Base-by-base conservation (phyloP, 2,329 filamentous ascomycete genomes). In the Talaromyces islandicus region DNA sequence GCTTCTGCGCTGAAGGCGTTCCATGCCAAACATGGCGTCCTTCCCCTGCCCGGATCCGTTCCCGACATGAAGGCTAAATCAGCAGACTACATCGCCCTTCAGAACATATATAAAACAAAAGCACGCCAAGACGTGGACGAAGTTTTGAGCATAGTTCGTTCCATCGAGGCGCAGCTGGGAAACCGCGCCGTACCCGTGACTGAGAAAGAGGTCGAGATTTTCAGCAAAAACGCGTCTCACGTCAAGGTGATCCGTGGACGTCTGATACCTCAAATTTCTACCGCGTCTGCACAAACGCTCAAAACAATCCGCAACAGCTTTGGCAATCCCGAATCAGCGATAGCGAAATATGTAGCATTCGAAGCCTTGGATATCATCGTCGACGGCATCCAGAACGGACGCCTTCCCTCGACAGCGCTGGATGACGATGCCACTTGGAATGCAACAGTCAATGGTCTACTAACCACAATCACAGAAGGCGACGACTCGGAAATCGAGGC, bases 11-110 rank as follows among this genome's bases (percentile, higher is more conserved):
- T 97, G 59, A 86, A 86, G 62, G 71, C 82, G 21, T 99, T 99
- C 73, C 88, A 93, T 73, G 74, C 83, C 10, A 85, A 85, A 58
- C 86, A 97, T 70, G 78, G 82, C 7, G 82, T 88, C 29, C 81
- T 99, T 5, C 94, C 94, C 17, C 80, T 99, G 0, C 88, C 92
- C 0, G 95, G 94, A 12, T 87, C 88, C 3, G 80, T 99, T 1
- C 94, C 95, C 1, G 94, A 99, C 73, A 99, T 99, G 94, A 99
- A 99, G 78, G 92, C 94, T 2, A 85, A 93, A 70, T 96, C 92
- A 3, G 85, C 83, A 59, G 89, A 95, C 63, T 99, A 99, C 77
- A 88, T 99, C 65, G 82, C 87, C 68, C 82, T 99, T 12, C 94
- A 97, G 72, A 93, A 90, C 67, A 85, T 97, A 62, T 99, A 97